These are phyloP conservation scores for Colletotrichum filicis DNA, from an alignment of 2,329 filamentous ascomycete species.

Conservation along the genomic window DNA sequence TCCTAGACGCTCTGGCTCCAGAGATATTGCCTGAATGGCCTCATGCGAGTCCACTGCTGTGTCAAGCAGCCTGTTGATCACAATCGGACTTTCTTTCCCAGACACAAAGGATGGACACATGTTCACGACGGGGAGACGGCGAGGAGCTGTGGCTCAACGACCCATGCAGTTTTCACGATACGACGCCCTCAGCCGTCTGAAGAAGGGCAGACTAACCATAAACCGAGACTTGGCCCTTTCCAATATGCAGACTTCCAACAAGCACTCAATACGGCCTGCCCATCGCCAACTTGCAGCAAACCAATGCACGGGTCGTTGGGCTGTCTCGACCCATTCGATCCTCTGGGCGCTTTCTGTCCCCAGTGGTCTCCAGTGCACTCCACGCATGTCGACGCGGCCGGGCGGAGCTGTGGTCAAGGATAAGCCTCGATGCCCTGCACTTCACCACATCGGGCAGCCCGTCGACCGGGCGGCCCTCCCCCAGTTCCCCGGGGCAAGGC, in stretches of 20 bases:
- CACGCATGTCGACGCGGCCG: background rate
- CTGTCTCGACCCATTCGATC: background rate
- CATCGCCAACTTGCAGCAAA: background rate
- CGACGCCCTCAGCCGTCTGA: background rate
- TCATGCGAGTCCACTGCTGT: background rate
- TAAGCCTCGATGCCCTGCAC: background rate
- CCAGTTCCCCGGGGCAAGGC: conserved; percentile 21
- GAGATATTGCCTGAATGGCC: background rate
- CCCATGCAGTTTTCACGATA: background rate
- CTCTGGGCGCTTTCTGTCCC: background rate
- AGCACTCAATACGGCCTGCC: background rate
- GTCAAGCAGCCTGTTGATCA: background rate
- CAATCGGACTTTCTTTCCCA: background rate
- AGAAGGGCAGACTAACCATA: background rate
- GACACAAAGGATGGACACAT: background rate
- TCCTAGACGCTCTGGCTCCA: background rate
- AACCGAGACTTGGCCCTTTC: conserved; percentile 1
- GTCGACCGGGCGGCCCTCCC: conserved; percentile 1
- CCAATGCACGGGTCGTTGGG: background rate
- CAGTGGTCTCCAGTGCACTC: background rate
- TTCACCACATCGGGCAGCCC: conserved; percentile 6
- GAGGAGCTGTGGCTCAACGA: background rate
- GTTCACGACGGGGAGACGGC: background rate
- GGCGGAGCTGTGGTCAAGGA: conserved; percentile 5
- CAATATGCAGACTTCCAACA: conserved; percentile 7